Conservation (phyloP, 192 early-diverging fungal genomes). For the Entomortierella chlamydospora region DNA sequence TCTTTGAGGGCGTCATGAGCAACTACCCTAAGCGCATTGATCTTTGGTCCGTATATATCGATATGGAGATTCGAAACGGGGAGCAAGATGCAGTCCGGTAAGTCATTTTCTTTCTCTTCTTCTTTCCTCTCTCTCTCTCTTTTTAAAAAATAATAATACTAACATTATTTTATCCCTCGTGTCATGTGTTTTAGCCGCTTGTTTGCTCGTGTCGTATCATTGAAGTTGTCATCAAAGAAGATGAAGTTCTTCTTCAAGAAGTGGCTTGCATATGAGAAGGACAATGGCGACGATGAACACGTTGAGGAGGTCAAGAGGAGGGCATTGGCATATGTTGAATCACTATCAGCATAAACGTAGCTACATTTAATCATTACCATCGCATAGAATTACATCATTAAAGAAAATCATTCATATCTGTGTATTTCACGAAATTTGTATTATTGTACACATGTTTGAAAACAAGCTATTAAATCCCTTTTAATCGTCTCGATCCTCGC, state of each 20-base stretch:
- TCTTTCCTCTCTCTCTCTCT: slow-evolving; percentile 3
- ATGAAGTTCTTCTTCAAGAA: slow-evolving; percentile 99
- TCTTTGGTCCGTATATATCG: slow-evolving; percentile 96
- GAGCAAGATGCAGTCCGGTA: slow-evolving; percentile 76
- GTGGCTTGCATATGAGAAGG: slow-evolving; percentile 96
- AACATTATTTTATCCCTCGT: no score
- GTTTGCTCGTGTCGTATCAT: slow-evolving; percentile 90
- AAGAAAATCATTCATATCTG: no score
- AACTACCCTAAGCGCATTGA: slow-evolving; percentile 95
- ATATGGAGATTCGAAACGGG: slow-evolving; percentile 91
- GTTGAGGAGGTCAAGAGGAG: slow-evolving; percentile 89
- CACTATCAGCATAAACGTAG: slow-evolving; percentile 46
- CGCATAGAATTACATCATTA: no score
- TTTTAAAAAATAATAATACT: no score
- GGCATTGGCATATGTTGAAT: slow-evolving; percentile 89
- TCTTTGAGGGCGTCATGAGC: slow-evolving; percentile 95
- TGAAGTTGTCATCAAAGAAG: slow-evolving; percentile 96
- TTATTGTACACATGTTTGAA: neutral
- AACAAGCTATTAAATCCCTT: neutral
- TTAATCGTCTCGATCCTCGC: slow-evolving; percentile 39
- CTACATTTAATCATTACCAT: no score
- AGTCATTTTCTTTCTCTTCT: slow-evolving; percentile 12
- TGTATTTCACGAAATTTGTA: no score
- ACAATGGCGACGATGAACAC: slow-evolving; percentile 79
- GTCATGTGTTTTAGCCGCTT: slow-evolving; percentile 72